Evolutionary conservation across 768 basidiomycete species (phyloP).

Genomic region (Serendipita sp.): DNA sequence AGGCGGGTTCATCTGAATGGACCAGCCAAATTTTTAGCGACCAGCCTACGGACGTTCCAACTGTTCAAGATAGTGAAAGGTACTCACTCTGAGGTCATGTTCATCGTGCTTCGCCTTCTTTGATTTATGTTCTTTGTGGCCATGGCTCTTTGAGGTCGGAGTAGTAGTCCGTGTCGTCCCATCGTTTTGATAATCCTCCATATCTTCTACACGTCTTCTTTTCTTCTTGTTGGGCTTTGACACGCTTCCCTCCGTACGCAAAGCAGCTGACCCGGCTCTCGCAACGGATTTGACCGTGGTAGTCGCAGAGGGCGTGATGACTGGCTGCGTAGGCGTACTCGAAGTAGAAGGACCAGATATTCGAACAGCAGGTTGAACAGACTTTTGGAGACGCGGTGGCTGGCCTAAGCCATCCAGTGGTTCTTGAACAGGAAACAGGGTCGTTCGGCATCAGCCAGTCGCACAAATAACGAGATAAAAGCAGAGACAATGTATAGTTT

Average conservation of each 20-base stretch:
- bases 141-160: background rate
- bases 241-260: background rate
- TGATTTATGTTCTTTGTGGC: constrained; percentile 4
- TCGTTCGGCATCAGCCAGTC: background rate
- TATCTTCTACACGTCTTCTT: background rate
- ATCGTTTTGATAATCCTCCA: background rate
- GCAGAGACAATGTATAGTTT: background rate
- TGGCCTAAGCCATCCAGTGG: background rate
- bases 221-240: constrained; percentile 6
- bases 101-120: constrained; percentile 7
- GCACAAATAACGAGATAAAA: background rate
- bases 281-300: background rate
- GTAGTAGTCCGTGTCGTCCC: background rate
- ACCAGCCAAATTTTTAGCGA: background rate
- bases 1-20: background rate
- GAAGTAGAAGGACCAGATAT: background rate
- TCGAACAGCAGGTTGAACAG: background rate
- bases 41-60: background rate
- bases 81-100: background rate
- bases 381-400: background rate
- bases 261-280: constrained; percentile 2
- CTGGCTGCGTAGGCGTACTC: background rate
- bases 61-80: background rate
- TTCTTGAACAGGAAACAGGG: background rate
- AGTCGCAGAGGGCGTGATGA: background rate